Evolutionary conservation across 2,329 filamentous ascomycete species (phyloP).

Genomic region (Colletotrichum gloeosporioides): DNA sequence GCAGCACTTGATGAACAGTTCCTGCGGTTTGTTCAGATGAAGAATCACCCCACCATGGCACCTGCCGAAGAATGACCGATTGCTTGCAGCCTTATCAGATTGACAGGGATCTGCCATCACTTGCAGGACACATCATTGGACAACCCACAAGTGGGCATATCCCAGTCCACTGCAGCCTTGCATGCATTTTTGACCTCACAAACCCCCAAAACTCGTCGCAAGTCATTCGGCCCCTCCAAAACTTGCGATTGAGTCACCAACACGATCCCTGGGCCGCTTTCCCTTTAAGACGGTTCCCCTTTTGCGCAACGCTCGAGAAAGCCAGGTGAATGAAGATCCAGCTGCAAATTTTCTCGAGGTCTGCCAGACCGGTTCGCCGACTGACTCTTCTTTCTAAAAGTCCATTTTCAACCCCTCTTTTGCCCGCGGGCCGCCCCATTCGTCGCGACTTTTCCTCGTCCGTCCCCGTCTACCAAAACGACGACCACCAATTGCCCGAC

Average conservation of each 20-base stretch:
- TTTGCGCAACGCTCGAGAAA: conserved; percentile 13
- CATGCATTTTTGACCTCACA: conserved; percentile 20
- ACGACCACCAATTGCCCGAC: conserved; percentile 11
- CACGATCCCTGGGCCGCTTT: conserved; percentile 16
- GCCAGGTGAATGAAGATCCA: conserved; percentile 23
- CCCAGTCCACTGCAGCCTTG: conserved; percentile 18
- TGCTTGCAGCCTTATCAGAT: neutral
- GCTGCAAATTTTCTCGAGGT: conserved; percentile 21
- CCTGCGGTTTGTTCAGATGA: neutral
- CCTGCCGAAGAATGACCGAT: neutral
- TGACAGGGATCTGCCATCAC: conserved; percentile 6
- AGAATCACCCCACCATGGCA: neutral
- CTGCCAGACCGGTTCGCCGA: conserved; percentile 22
- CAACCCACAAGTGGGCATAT: neutral
- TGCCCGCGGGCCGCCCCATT: neutral
- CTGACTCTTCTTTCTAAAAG: conserved; percentile 21
- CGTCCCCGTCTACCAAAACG: neutral
- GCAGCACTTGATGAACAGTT: neutral
- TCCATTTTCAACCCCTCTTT: conserved; percentile 19
- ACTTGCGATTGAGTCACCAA: conserved; percentile 21
- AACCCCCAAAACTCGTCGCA: conserved; percentile 20
- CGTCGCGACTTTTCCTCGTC: conserved; percentile 13
- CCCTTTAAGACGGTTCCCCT: conserved; percentile 9
- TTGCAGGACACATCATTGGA: conserved; percentile 1
- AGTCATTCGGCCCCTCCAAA: conserved; percentile 18